A percentile compares a stretch with the other conserved stretches of the same genome.
phyloP scores from a whole-genome alignment of 192 early-diverging fungal genomes.

The Phlyctochytrium planicorne region DNA sequence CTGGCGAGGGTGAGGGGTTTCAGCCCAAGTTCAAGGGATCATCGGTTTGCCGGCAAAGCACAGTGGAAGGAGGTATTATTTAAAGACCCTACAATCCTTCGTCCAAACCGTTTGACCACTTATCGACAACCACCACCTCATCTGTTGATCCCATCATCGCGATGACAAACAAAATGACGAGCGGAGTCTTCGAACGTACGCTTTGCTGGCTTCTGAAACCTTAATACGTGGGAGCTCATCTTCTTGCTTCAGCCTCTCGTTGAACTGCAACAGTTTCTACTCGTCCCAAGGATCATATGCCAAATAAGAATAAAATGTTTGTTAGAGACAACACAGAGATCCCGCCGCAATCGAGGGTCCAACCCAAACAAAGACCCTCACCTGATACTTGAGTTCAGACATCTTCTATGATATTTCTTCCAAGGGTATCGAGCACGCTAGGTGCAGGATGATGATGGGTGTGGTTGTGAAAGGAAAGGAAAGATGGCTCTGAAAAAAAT shows the following conservation, averaged over 20 bases:
- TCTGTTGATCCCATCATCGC: not conserved
- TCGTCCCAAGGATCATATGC: conserved; percentile 16
- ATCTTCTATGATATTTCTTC: conserved; percentile 15
- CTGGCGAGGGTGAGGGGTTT: not conserved
- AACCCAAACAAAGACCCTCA: not conserved
- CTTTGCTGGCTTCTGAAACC: conserved; percentile 56
- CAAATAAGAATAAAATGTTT: no score
- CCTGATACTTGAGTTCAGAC: conserved; percentile 48
- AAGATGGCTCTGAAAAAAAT: not conserved
- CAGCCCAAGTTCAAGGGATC: not conserved
- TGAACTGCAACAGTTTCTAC: conserved; percentile 48
- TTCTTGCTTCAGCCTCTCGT: conserved; percentile 52
- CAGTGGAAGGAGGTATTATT: conserved; percentile 5
- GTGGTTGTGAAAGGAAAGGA: not conserved
- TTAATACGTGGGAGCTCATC: conserved; percentile 56
- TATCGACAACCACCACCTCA: not conserved
- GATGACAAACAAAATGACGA: not conserved
- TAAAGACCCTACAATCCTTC: no score
- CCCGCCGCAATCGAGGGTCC: not conserved
- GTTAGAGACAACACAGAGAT: conserved; percentile 23
- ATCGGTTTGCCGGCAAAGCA: no score
- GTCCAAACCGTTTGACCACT: not conserved
- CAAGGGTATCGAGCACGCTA: not conserved
- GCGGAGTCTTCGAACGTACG: conserved; percentile 28
- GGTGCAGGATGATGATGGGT: not conserved